Evolutionary conservation across 805 yeast species (phyloP), one percentile per base, ranked within the genome.

Genomic region (Suhomyces xylopsoci): DNA sequence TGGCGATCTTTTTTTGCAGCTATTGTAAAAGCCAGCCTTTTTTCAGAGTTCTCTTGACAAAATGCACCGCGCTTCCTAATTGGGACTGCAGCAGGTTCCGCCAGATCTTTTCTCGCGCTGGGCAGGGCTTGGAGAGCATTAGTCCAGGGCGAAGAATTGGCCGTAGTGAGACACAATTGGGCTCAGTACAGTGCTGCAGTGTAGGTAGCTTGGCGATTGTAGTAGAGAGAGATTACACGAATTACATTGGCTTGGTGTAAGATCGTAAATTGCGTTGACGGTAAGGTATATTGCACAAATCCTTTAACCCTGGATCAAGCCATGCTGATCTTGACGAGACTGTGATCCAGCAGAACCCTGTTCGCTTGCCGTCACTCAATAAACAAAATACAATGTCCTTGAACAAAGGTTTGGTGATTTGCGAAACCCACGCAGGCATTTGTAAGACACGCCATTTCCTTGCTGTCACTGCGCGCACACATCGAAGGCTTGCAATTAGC

Each of bases 11-110:
- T 38, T 43, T 44, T 44, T 44, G 47, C 47, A 44, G 47, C 47
- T 44, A 44, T 44, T 26, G 36, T 26, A 5, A 7, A 17, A 44
- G 47, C 47, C 47, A 44, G 47, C 47, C 32, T 22, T 44, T 22
- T 44, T 44, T 19, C 14, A 25, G 3, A 15, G 47, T 44, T 44
- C 32, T 14, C 34, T 44, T 26, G 46, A 43, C 46, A 30, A 43
- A 8, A 28, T 30, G n/a, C 47, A 36, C 36, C n/a, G 34, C 34
- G 17, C 20, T 24, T 25, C 47, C 47, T 15, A 15, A 44, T 44
- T 15, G 47, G 47, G 47, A 24, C 47, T 19, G 47, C 30, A 15
- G 24, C 22, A 7, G 47, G 20, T n/a, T 14, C 7, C 15, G 45
- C 28, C 45, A 42, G 45, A 42, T 20, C 25, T 42, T 24, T 19